phyloP scores from a whole-genome alignment of 2,329 filamentous ascomycete species.

The Fusarium sp. region DNA sequence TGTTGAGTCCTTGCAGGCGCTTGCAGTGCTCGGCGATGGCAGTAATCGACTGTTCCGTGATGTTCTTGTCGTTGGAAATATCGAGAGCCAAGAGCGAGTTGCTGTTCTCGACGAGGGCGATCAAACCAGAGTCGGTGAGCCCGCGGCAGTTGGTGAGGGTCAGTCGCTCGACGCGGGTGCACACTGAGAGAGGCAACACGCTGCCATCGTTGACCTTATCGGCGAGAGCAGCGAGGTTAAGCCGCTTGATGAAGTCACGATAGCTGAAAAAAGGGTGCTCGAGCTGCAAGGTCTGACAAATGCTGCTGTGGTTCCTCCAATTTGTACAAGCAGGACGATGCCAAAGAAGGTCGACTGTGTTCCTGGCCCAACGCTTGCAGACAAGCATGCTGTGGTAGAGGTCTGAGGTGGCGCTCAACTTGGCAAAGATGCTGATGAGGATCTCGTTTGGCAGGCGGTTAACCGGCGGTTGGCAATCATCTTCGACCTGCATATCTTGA shows the following conservation, averaged over 20 bases:
- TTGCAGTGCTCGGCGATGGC: conserved; percentile 84
- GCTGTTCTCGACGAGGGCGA: conserved; percentile 82
- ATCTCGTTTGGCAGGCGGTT: conserved; percentile 92
- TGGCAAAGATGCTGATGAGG: conserved; percentile 91
- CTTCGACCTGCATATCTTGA: conserved; percentile 78
- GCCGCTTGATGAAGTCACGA: conserved; percentile 87
- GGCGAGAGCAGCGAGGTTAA: conserved; percentile 87
- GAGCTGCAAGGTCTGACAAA: conserved; percentile 81
- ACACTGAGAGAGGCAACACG: conserved; percentile 81
- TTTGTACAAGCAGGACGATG: conserved; percentile 91
- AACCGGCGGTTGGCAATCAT: conserved; percentile 80
- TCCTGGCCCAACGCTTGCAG: conserved; percentile 92
- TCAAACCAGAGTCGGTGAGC: conserved; percentile 86
- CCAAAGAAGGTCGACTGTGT: conserved; percentile 94
- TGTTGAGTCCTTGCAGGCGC: conserved; percentile 90
- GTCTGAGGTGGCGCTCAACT: conserved; percentile 80
- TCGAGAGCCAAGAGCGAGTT: conserved; percentile 87
- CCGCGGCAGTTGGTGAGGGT: conserved; percentile 91
- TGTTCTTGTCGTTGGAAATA: conserved; percentile 84
- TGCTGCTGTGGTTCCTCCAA: conserved; percentile 83
- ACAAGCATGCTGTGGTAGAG: conserved; percentile 91
- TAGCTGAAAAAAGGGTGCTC: conserved; percentile 88
- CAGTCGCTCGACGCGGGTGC: conserved; percentile 91
- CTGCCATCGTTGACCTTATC: conserved; percentile 88
- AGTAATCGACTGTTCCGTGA: conserved; percentile 84